These are phyloP conservation scores for Golubevia sp. DNA, from an alignment of 1,284 basidiomycete species.

Conservation along the genomic window DNA sequence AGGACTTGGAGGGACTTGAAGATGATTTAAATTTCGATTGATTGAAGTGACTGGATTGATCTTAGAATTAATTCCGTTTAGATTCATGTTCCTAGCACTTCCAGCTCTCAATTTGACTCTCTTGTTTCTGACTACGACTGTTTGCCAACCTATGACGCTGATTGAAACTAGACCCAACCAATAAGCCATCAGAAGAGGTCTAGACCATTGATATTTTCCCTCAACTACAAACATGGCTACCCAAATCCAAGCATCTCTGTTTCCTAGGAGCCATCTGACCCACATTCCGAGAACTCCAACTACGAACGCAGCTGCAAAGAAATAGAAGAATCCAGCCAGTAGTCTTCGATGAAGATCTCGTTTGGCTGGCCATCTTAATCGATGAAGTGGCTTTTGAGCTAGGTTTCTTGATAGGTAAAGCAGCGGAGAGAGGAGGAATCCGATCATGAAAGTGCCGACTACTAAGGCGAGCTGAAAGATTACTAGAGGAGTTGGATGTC, in stretches of 20 bases:
- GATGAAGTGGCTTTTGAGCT: slow-evolving; percentile 85
- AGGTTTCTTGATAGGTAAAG: slow-evolving; percentile 90
- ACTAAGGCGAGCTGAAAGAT: slow-evolving; percentile 92
- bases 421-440: slow-evolving; percentile 90
- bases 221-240: slow-evolving; percentile 69
- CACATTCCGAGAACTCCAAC: slow-evolving; percentile 87
- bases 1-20: too few species aligned
- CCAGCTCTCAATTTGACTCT: slow-evolving; percentile 15
- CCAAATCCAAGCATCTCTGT: slow-evolving; percentile 89
- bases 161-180: slow-evolving; percentile 80
- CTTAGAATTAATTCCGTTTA: too few species aligned
- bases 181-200: slow-evolving; percentile 78
- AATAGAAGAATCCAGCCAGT: slow-evolving; percentile 84
- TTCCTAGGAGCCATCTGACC: slow-evolving; percentile 84
- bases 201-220: slow-evolving; percentile 79
- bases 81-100: too few species aligned
- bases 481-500: slow-evolving; percentile 87
- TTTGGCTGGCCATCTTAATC: slow-evolving; percentile 84
- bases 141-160: slow-evolving; percentile 88
- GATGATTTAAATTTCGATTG: too few species aligned
- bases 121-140: slow-evolving; percentile 36
- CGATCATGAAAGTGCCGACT: slow-evolving; percentile 85
- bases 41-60: too few species aligned
- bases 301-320: slow-evolving; percentile 76
- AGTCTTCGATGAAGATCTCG: slow-evolving; percentile 81